These are phyloP conservation scores for Fusarium ramigenum DNA, from an alignment of 2,329 filamentous ascomycete genomes.

Conservation along the genomic window DNA sequence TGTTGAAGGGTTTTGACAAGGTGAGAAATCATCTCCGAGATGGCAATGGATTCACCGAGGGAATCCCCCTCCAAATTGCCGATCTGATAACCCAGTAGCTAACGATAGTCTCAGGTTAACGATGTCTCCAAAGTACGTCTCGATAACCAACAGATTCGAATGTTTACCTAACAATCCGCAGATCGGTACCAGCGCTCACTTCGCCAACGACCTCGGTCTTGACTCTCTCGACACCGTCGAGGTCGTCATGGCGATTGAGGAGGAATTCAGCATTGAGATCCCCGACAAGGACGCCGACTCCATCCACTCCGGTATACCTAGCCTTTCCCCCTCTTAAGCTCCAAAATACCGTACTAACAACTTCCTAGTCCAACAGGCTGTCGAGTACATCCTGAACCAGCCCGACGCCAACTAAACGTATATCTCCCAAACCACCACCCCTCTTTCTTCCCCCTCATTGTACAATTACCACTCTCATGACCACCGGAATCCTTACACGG, in stretches of 20 bases:
- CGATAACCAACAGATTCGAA: background rate
- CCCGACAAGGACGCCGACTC: conserved; percentile 95
- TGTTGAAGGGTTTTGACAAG: conserved; percentile 98
- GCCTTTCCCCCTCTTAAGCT: background rate
- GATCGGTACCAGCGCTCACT: conserved; percentile 88
- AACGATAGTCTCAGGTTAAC: conserved; percentile 66
- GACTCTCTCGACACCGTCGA: conserved; percentile 99
- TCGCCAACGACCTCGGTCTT: conserved; percentile 95
- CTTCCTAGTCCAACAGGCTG: conserved; percentile 84
- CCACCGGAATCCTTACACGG: conserved; percentile 27
- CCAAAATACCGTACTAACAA: background rate
- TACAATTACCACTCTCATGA: conserved; percentile 41
- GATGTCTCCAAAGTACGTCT: conserved; percentile 68
- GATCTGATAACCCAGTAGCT: conserved; percentile 33
- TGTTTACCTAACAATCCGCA: conserved; percentile 50
- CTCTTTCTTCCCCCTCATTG: conserved; percentile 31
- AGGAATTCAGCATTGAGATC: conserved; percentile 92
- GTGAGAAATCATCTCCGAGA: conserved; percentile 36
- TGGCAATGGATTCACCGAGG: conserved; percentile 1
- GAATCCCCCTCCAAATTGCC: background rate
- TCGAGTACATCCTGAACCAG: conserved; percentile 92
- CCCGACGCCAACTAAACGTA: conserved; percentile 79
- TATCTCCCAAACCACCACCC: conserved; percentile 12
- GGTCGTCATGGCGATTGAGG: conserved; percentile 99
- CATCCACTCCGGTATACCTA: conserved; percentile 85